phyloP scores from a whole-genome alignment of 2,329 filamentous ascomycete genomes.

The Proliferodiscus dingleyae region DNA sequence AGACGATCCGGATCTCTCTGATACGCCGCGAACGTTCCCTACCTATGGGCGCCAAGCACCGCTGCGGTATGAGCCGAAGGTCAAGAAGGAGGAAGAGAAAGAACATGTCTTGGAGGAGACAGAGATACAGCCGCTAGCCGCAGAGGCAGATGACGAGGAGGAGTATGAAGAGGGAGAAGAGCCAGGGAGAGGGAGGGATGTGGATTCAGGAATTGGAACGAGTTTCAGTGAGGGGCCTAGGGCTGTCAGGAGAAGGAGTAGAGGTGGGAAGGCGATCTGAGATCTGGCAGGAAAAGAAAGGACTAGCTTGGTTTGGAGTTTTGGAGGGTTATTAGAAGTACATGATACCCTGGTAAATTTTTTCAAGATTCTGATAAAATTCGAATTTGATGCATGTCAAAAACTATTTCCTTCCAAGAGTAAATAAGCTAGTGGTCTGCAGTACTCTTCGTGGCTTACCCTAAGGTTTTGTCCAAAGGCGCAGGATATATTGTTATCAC shows the following conservation, averaged over 20 bases:
- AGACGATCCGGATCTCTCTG: constrained; percentile 35
- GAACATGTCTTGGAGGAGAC: constrained; percentile 22
- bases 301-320: too few relatives aligned
- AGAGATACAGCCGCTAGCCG: constrained; percentile 30
- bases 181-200: constrained; percentile 34
- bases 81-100: constrained; percentile 28
- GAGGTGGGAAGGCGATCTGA: constrained; percentile 5
- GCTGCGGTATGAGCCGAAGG: constrained; percentile 35
- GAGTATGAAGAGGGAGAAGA: constrained; percentile 45
- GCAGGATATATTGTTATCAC: too few relatives aligned
- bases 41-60: constrained; percentile 38
- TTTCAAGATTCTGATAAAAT: too few relatives aligned
- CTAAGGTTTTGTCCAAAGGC: too few relatives aligned
- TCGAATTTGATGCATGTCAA: too few relatives aligned
- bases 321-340: too few relatives aligned
- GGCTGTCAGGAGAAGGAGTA: constrained; percentile 26
- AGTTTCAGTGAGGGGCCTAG: constrained; percentile 42
- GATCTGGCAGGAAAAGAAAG: too few relatives aligned
- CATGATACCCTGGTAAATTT: too few relatives aligned
- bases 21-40: constrained; percentile 41
- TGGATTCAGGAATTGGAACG: constrained; percentile 50
- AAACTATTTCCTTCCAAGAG: too few relatives aligned
- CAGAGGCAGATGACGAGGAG: constrained; percentile 43
- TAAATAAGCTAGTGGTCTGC: too few relatives aligned
- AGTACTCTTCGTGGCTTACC: too few relatives aligned